A percentile compares a stretch with the other conserved stretches of the same genome.
These are phyloP conservation scores for Volvariella surrecta DNA, from an alignment of 1,284 basidiomycete genomes.

Conservation along the genomic window DNA sequence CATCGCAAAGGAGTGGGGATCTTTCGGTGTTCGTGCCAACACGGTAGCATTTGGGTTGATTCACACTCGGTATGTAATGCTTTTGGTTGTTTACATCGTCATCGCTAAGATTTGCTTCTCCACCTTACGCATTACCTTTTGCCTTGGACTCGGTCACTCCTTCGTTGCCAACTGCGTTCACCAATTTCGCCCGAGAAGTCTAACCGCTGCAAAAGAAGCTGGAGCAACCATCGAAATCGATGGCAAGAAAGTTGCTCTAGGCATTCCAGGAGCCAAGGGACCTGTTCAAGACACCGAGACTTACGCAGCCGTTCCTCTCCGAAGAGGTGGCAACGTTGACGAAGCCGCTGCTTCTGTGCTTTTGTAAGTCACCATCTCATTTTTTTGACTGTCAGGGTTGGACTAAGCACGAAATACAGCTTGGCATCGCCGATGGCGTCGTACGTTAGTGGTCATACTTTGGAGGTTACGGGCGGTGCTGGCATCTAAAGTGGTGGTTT, in stretches of 20 bases:
- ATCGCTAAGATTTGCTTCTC: neutral
- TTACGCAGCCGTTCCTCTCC: slow-evolving; percentile 58
- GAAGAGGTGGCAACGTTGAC: slow-evolving; percentile 66
- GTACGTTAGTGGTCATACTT: slow-evolving; percentile 76
- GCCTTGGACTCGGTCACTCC: too few species aligned
- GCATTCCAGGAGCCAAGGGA: slow-evolving; percentile 53
- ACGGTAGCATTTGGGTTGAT: slow-evolving; percentile 74
- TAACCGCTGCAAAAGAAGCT: slow-evolving; percentile 69
- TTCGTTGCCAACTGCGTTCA: too few species aligned
- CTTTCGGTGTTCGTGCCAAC: slow-evolving; percentile 76
- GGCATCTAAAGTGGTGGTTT: slow-evolving; percentile 40
- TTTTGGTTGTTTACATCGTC: neutral
- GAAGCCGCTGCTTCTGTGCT: slow-evolving; percentile 70
- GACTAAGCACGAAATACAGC: slow-evolving; percentile 26
- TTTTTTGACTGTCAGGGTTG: slow-evolving; percentile 2
- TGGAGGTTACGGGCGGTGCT: slow-evolving; percentile 73
- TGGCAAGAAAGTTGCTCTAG: slow-evolving; percentile 78
- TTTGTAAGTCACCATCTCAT: slow-evolving; percentile 42
- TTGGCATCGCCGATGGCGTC: slow-evolving; percentile 70
- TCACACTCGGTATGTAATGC: slow-evolving; percentile 48
- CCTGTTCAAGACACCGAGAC: slow-evolving; percentile 26
- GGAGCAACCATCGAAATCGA: slow-evolving; percentile 73
- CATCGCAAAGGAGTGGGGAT: slow-evolving; percentile 83
- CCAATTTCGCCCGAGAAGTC: slow-evolving; percentile 21
- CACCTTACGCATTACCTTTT: neutral